Evolutionary conservation across 2,329 filamentous ascomycete genomes (phyloP), one percentile per base, ranked within the genome.

Genomic region (Curvularia lunata): DNA sequence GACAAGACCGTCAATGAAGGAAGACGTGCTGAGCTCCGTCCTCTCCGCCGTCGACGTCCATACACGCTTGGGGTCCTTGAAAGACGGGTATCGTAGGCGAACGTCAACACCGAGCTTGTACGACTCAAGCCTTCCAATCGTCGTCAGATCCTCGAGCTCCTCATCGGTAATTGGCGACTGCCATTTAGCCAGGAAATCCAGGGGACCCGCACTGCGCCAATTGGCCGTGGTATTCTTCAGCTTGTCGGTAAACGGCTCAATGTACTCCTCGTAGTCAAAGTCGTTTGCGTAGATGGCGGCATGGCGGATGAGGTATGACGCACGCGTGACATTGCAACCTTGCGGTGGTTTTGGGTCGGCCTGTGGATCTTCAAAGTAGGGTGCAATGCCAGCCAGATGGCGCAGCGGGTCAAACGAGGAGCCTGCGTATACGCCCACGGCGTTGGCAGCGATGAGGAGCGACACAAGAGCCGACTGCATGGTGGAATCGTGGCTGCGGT

Each of bases 31-130:
- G 71, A 85, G 81, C 42, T 81, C 78, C 0, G 86, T 88, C 18
- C 87, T 77, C 72, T 88, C 86, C 0, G 87, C 86, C 0, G 85
- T 87, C 6, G 84, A 86, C 1, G 86, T 81, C 86, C 86, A 89
- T 1, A 88, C 79, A 48, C 81, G 82, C 58, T 79, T 77, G 0
- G 86, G 86, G 5, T 82, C 68, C 54, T 75, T 79, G 37, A 89
- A 75, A 41, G 77, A 74, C 0, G 83, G 83, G 65, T 89, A 89
- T 48, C 85, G 80, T 66, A 87, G 83, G 16, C 81, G 81, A 18
- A 89, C 74, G 54, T 85, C 80, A 4, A 85, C 82, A 18, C 86
- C 87, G 10, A 89, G 77, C 61, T 85, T 80, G 18, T 84, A 81
- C 1, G 86, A 84, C 69, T 88, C 85, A 4, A 88, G 77, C 59